Percentiles rank a stretch among this genome's conserved stretches.
phyloP scores from a whole-genome alignment of 1,139 yeast genomes.

The Zygosaccharomyces sapae region DNA sequence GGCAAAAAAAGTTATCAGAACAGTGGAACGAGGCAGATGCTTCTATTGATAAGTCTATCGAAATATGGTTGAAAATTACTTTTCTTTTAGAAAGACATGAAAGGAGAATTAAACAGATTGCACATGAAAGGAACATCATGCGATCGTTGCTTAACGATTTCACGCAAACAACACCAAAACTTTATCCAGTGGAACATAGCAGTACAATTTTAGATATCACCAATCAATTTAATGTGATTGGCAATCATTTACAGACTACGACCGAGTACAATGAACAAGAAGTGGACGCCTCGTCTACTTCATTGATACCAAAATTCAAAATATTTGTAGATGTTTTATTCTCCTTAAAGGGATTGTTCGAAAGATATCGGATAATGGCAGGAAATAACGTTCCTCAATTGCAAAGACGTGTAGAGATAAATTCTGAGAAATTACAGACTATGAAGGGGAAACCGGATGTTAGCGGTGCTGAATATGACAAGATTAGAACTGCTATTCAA shows the following conservation, averaged over 20 bases:
- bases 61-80: constrained; percentile 54
- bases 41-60: constrained; percentile 37
- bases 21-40: constrained; percentile 36
- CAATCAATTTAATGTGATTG: constrained; percentile 51
- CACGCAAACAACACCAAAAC: constrained; percentile 40
- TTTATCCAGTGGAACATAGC: constrained; percentile 54
- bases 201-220: constrained; percentile 50
- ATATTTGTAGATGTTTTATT: constrained; percentile 69
- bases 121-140: constrained; percentile 62
- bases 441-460: constrained; percentile 64
- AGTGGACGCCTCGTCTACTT: constrained; percentile 22
- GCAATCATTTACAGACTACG: constrained; percentile 50
- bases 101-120: constrained; percentile 67
- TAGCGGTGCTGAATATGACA: constrained; percentile 67
- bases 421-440: constrained; percentile 51
- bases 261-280: constrained; percentile 61
- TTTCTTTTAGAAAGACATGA: constrained; percentile 72
- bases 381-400: constrained; percentile 59
- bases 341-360: constrained; percentile 69
- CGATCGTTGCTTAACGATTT: constrained; percentile 51
- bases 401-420: constrained; percentile 53
- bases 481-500: constrained; percentile 47
- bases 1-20: constrained; percentile 43
- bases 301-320: constrained; percentile 51
- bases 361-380: constrained; percentile 55